Percentiles rank a stretch among this genome's conserved stretches.
Conservation (phyloP, 441 rosid genomes). For the Eruca vesicaria region DNA sequence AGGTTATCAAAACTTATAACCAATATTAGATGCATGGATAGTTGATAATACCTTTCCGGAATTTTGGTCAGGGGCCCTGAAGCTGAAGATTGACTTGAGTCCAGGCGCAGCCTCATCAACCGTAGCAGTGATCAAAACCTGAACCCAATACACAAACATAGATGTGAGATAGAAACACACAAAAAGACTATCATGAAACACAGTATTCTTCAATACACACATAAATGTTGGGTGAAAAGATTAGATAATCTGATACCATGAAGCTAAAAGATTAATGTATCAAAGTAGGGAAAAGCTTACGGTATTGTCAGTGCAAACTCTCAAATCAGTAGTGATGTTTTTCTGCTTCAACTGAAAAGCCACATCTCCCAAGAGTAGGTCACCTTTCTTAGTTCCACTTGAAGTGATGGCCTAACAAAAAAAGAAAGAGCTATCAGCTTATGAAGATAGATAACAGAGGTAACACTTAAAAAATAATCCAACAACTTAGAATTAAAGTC, state of each 20-base stretch:
- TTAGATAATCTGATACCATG: not conserved
- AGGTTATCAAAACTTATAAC: not conserved
- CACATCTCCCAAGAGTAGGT: slow-evolving; percentile 66
- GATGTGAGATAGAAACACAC: not conserved
- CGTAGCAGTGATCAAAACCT: slow-evolving; percentile 77
- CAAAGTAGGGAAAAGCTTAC: slow-evolving; percentile 10
- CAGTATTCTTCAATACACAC: not conserved
- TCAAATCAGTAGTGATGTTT: slow-evolving; percentile 80
- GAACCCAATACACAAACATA: slow-evolving; percentile 11
- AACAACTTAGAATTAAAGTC: no score
- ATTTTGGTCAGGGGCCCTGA: slow-evolving; percentile 84
- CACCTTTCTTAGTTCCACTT: slow-evolving; percentile 77
- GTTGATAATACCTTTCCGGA: slow-evolving; percentile 77
- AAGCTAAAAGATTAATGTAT: not conserved
- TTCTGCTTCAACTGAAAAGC: slow-evolving; percentile 73
- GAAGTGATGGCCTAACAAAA: slow-evolving; percentile 75
- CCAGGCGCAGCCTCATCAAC: slow-evolving; percentile 91
- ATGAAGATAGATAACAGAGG: not conserved
- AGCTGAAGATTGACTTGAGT: slow-evolving; percentile 70
- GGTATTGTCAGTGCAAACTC: slow-evolving; percentile 79
- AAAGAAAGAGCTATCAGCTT: not conserved
- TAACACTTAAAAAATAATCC: no score
- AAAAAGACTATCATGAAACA: not conserved
- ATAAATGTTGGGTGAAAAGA: not conserved
- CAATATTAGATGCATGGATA: not conserved